Evolutionary conservation across 2,329 filamentous ascomycete genomes (phyloP), one percentile per base, ranked within the genome.

Genomic region (Fusarium sp.): DNA sequence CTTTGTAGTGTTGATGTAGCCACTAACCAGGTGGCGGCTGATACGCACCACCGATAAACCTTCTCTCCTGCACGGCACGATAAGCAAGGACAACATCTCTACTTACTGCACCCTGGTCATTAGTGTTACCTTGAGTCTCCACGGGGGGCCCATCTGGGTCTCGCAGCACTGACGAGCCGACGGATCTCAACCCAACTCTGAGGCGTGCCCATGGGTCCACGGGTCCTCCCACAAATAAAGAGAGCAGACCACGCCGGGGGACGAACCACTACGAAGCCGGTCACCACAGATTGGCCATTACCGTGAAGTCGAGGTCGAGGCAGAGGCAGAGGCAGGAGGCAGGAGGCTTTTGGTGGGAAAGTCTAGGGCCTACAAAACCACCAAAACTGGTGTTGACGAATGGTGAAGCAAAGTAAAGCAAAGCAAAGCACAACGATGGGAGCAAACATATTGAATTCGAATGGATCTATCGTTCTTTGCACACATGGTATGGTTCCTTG

Each of bases 81-180:
- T 69, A 58, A 50, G 43, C 28, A 14, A 34, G 50, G 28, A 79
- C 77, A 74, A 76, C 71, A 67, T 68, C 71, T 74, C 63, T 77
- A 79, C 77, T 62, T 76, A 46, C 19, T 36, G 43, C 64, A 76
- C 67, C 75, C 76, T 69, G 63, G 74, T 73, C 69, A 47, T 66
- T 62, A 73, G 73, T 74, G 74, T 67, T 74, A 76, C 76, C 73
- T 72, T 66, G 44, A 73, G 75, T 75, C 75, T 74, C 76, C 77
- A 78, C 75, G 69, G 69, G 69, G 71, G 73, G 74, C 72, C 76
- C 76, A 76, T 77, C 74, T 76, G 70, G 74, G 76, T 77, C 77
- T 77, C 75, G 75, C 76, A 77, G 76, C 75, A 77, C 74, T 77
- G 71, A 77, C 76, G 75, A 77, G 73, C 73, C 73, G 74, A 75